Evolutionary conservation across 139 green algal species (phyloP).

Genomic region (Chlorella sp.): DNA sequence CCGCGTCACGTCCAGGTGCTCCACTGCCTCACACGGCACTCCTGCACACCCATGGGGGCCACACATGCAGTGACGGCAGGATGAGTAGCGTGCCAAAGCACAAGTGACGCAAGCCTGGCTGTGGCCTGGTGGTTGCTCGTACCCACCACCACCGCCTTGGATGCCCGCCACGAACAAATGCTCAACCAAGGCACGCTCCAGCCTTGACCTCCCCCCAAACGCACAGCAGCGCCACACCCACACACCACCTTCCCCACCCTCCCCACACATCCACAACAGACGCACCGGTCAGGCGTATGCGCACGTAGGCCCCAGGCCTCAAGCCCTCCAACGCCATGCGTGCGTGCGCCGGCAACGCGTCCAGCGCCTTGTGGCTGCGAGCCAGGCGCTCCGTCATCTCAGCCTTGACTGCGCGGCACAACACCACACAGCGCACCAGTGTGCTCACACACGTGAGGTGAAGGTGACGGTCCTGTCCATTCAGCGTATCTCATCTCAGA

Average conservation of each 20-base stretch:
- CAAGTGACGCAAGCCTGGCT: too few relatives aligned
- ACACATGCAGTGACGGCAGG: background rate
- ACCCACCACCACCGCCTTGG: background rate
- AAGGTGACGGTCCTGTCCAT: too few relatives aligned
- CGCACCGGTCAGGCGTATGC: conserved; percentile 75
- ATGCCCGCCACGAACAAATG: too few relatives aligned
- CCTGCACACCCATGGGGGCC: conserved; percentile 26
- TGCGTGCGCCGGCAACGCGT: conserved; percentile 59
- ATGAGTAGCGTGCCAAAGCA: background rate
- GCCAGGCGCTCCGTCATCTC: conserved; percentile 67
- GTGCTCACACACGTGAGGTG: too few relatives aligned
- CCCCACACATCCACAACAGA: too few relatives aligned
- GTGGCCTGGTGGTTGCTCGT: background rate
- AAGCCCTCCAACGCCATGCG: conserved; percentile 80
- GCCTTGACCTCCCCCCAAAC: too few relatives aligned
- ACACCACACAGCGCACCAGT: too few relatives aligned
- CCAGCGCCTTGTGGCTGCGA: conserved; percentile 59
- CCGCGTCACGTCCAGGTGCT: conserved; percentile 67
- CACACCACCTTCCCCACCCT: too few relatives aligned
- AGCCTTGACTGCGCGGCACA: conserved; percentile 61
- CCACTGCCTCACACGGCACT: conserved; percentile 86
- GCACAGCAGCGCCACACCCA: too few relatives aligned
- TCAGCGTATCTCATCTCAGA: too few relatives aligned
- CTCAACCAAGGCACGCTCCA: too few relatives aligned
- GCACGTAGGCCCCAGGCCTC: conserved; percentile 81